Evolutionary conservation across 1,284 basidiomycete species (phyloP).

Genomic region (Nidula niveotomentosa): DNA sequence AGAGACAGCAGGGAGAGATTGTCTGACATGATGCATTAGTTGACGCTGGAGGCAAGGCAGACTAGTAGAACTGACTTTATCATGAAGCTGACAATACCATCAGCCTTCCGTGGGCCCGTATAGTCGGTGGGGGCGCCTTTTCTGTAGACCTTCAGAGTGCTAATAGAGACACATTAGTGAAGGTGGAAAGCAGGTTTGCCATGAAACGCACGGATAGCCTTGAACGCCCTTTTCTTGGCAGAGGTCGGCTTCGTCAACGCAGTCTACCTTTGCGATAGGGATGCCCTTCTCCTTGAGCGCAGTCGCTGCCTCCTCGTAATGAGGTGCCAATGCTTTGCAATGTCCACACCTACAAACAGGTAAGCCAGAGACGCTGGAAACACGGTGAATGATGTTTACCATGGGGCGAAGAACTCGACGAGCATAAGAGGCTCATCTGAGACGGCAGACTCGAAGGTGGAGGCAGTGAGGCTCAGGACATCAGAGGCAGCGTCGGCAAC

Average conservation of each 20-base stretch:
- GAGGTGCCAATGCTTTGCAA: constrained; percentile 90
- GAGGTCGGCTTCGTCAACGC: constrained; percentile 86
- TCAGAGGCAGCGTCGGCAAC: constrained; percentile 70
- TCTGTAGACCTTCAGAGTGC: constrained; percentile 90
- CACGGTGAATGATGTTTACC: constrained; percentile 42
- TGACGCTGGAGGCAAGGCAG: background rate
- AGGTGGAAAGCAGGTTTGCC: background rate
- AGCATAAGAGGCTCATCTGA: constrained; percentile 78
- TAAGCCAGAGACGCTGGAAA: constrained; percentile 2
- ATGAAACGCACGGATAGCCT: constrained; percentile 83
- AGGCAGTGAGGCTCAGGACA: constrained; percentile 74
- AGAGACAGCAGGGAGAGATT: constrained; percentile 94
- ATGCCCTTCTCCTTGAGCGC: constrained; percentile 87
- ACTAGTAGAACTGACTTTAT: constrained; percentile 69
- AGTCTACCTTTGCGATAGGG: constrained; percentile 96
- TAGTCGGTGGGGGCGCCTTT: constrained; percentile 83
- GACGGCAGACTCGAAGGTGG: constrained; percentile 74
- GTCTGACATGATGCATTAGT: constrained; percentile 46
- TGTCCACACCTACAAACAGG: constrained; percentile 71
- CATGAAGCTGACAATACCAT: constrained; percentile 99
- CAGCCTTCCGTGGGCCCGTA: constrained; percentile 88
- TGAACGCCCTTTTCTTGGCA: constrained; percentile 84
- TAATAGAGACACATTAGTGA: constrained; percentile 22
- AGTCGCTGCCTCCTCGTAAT: constrained; percentile 97
- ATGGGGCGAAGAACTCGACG: constrained; percentile 96